Evolutionary conservation across 1,284 basidiomycete species (phyloP).

Genomic region (Paramarasmius palmivorus): DNA sequence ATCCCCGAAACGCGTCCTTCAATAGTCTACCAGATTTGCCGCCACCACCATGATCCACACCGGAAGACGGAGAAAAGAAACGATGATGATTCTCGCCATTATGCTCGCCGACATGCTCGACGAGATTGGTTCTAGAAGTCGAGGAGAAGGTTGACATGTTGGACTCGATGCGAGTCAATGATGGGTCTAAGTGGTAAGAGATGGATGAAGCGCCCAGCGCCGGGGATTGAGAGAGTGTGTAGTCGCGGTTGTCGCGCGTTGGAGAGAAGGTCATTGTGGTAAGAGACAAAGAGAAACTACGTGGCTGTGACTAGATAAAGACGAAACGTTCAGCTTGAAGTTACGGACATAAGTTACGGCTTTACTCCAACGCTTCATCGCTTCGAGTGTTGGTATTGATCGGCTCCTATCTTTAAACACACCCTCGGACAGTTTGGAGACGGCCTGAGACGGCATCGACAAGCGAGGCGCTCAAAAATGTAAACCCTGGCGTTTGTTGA

Average conservation of each 20-base stretch:
- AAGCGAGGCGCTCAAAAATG: too few species aligned
- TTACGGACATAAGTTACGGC: too few species aligned
- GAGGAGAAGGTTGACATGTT: neutral
- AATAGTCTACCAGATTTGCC: too few species aligned
- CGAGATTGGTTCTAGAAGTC: neutral
- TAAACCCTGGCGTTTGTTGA: too few species aligned
- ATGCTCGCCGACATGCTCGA: neutral
- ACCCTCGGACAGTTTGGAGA: too few species aligned
- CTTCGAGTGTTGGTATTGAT: neutral
- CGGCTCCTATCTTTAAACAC: constrained; percentile 3
- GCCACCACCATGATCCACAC: neutral
- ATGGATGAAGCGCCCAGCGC: neutral
- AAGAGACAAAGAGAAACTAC: neutral
- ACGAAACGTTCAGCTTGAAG: neutral
- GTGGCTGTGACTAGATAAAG: neutral
- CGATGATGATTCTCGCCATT: neutral
- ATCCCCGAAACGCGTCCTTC: constrained; percentile 39
- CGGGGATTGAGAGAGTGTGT: neutral
- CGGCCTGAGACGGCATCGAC: too few species aligned
- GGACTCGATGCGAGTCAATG: neutral
- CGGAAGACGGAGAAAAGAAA: neutral
- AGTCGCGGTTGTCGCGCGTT: neutral
- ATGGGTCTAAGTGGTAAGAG: neutral
- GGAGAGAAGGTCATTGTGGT: neutral
- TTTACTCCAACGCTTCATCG: neutral